A percentile compares a stretch with the other conserved stretches of the same genome.
Evolutionary conservation across 2,329 filamentous ascomycete genomes (phyloP).

Genomic region (Ophiosphaerella herpotricha): DNA sequence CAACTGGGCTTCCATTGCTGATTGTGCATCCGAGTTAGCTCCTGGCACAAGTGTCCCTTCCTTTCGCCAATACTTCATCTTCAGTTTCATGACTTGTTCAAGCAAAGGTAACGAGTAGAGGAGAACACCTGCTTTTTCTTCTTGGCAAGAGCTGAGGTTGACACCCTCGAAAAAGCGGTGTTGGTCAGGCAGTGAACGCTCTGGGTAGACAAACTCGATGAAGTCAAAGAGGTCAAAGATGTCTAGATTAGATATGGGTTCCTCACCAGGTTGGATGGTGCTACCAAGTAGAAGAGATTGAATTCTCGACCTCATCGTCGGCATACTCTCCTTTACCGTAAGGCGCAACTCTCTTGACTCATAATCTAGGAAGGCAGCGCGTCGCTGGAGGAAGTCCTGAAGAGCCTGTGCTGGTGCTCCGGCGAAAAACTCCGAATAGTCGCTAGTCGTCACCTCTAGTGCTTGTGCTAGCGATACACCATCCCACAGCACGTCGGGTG

Average conservation of each 20-base stretch:
- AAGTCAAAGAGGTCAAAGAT: conserved; percentile 96
- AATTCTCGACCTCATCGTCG: conserved; percentile 53
- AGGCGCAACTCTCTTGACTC: conserved; percentile 82
- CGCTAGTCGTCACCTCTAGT: conserved; percentile 23
- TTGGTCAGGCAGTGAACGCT: conserved; percentile 54
- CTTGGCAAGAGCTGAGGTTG: conserved; percentile 66
- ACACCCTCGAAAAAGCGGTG: conserved; percentile 67
- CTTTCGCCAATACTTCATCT: conserved; percentile 64
- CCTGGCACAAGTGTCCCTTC: conserved; percentile 34
- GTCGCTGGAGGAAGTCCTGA: conserved; percentile 75
- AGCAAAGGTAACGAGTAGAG: conserved; percentile 74
- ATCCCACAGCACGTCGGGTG: conserved; percentile 74
- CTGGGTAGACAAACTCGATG: conserved; percentile 65
- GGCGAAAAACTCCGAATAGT: conserved; percentile 66
- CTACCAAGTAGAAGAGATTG: conserved; percentile 75
- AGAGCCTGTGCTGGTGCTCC: conserved; percentile 70
- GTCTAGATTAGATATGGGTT: conserved; percentile 70
- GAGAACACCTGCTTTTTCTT: conserved; percentile 60
- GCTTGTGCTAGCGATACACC: conserved; percentile 61
- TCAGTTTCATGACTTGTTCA: conserved; percentile 73
- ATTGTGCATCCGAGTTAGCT: not conserved
- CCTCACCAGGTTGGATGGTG: conserved; percentile 68
- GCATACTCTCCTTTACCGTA: conserved; percentile 71
- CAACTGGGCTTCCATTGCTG: conserved; percentile 42
- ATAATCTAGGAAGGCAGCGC: conserved; percentile 82